These are phyloP conservation scores for Cylindrotheca fusiformis DNA, from an alignment of 108 stramenopile genomes.

Conservation along the genomic window DNA sequence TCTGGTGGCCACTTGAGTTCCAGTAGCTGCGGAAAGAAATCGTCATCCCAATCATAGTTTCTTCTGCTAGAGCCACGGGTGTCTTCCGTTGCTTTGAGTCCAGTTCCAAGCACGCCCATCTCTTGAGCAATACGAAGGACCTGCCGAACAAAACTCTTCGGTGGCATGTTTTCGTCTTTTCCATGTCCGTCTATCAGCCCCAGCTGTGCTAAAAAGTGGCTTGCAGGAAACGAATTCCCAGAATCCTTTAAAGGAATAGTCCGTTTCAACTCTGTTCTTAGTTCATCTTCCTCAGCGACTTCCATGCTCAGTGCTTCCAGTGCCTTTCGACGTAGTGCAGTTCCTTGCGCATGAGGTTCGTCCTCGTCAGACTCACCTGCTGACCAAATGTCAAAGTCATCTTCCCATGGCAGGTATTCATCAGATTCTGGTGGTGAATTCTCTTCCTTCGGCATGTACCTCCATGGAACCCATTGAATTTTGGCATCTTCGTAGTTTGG, in stretches of 20 bases:
- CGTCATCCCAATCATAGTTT: slow-evolving; percentile 34
- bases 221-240: slow-evolving; percentile 8
- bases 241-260: slow-evolving; percentile 1
- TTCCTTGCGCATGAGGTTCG: slow-evolving; percentile 20
- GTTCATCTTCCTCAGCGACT: slow-evolving; percentile 49
- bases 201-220: slow-evolving; percentile 7
- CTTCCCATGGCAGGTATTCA: neutral
- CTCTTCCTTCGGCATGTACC: slow-evolving; percentile 23
- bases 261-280: slow-evolving; percentile 47
- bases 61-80: slow-evolving; percentile 1
- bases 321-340: slow-evolving; percentile 32
- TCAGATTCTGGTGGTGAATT: neutral
- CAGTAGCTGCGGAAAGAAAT: slow-evolving; percentile 57
- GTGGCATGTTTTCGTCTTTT: slow-evolving; percentile 6
- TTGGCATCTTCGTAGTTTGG: slow-evolving; percentile 61
- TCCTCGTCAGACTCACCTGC: slow-evolving; percentile 5
- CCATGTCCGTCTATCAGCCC: neutral
- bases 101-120: slow-evolving; percentile 55
- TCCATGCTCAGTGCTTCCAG: slow-evolving; percentile 51
- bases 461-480: slow-evolving; percentile 57
- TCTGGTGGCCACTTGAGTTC: slow-evolving; percentile 68
- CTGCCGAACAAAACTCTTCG: slow-evolving; percentile 28
- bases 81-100: slow-evolving; percentile 34
- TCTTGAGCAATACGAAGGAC: slow-evolving; percentile 55
- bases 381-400: slow-evolving; percentile 2